These are phyloP conservation scores for Blastobotrys aristatus DNA, from an alignment of 1,139 yeast genomes.

Conservation along the genomic window DNA sequence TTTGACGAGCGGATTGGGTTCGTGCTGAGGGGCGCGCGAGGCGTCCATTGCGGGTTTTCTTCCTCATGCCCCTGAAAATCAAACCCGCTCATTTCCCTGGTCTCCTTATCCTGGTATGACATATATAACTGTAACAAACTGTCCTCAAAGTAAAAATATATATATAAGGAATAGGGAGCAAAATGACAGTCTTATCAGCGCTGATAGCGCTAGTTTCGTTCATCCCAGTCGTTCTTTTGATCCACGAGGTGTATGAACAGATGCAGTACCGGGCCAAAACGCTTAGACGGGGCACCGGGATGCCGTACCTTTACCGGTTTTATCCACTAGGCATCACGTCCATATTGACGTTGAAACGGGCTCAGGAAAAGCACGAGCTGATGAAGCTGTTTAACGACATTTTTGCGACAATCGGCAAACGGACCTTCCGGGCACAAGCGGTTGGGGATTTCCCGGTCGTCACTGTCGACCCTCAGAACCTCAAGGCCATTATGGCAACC, in stretches of 20 bases:
- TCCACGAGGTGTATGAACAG: constrained; percentile 2
- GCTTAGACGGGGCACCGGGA: not conserved
- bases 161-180: no score
- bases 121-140: no score
- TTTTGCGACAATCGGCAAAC: not conserved
- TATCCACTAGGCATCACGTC: constrained; percentile 14
- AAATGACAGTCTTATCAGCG: not conserved
- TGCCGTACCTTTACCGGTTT: constrained; percentile 28
- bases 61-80: no score
- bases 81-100: no score
- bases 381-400: constrained; percentile 8
- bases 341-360: constrained; percentile 7
- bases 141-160: no score
- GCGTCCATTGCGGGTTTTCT: not conserved
- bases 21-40: not conserved
- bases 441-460: constrained; percentile 21
- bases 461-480: constrained; percentile 46
- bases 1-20: constrained; percentile 5
- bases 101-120: no score
- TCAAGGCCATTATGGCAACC: constrained; percentile 35
- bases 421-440: constrained; percentile 19
- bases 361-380: constrained; percentile 8
- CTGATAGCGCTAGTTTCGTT: not conserved
- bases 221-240: not conserved
- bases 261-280: not conserved